Percentiles rank a stretch among this genome's conserved stretches.
Evolutionary conservation across 495 filamentous ascomycete species (phyloP).

Genomic region (Astrothelium macrocarpum): DNA sequence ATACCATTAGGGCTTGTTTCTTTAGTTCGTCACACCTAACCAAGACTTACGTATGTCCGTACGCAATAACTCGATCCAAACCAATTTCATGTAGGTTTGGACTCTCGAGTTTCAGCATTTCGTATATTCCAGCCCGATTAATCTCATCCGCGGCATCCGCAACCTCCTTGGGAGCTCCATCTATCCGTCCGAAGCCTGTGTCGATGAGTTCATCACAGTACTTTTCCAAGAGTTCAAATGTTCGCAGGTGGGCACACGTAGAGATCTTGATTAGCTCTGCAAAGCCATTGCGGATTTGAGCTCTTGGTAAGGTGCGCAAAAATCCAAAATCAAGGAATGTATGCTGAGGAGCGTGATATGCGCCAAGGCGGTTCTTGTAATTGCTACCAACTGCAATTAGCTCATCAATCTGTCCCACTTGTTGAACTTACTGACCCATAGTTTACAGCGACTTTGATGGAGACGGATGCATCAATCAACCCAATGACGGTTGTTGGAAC

Average conservation of each 20-base stretch:
- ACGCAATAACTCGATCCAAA: constrained; percentile 56
- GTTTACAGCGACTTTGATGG: constrained; percentile 58
- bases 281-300: constrained; percentile 56
- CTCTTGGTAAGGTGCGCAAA: constrained; percentile 47
- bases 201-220: constrained; percentile 51
- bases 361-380: constrained; percentile 57
- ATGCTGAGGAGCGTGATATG: constrained; percentile 55
- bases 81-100: constrained; percentile 57
- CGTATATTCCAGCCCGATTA: constrained; percentile 47
- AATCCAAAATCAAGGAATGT: constrained; percentile 60
- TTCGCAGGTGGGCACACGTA: constrained; percentile 48
- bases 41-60: constrained; percentile 49
- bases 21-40: background rate
- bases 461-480: constrained; percentile 56
- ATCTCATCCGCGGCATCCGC: constrained; percentile 48
- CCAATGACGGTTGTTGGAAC: constrained; percentile 58
- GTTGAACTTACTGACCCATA: constrained; percentile 27
- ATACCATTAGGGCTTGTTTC: constrained; percentile 8
- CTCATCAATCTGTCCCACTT: background rate
- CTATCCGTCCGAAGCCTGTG: constrained; percentile 45
- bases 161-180: constrained; percentile 40
- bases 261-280: constrained; percentile 61
- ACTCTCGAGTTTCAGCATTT: constrained; percentile 55
- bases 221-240: constrained; percentile 51
- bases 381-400: constrained; percentile 25